phyloP scores from a whole-genome alignment of 2,329 filamentous ascomycete species.

The Fusarium anthophilum region DNA sequence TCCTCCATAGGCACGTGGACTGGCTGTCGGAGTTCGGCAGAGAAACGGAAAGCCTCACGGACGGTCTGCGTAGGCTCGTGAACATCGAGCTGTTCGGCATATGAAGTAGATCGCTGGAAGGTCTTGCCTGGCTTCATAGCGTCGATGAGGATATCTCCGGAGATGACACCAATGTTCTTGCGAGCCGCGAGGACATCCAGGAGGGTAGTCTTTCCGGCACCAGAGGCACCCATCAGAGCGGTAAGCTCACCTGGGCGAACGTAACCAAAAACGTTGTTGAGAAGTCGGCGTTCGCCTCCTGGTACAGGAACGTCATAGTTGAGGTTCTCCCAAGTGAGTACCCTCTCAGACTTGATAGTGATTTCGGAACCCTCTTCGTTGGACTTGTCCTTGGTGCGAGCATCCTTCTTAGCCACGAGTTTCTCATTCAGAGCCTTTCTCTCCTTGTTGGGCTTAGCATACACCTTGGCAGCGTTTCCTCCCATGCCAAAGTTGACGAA shows the following conservation, averaged over 20 bases:
- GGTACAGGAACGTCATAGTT: slow-evolving; percentile 77
- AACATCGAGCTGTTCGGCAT: slow-evolving; percentile 70
- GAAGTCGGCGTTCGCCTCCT: slow-evolving; percentile 63
- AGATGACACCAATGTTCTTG: slow-evolving; percentile 70
- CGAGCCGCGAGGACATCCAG: slow-evolving; percentile 76
- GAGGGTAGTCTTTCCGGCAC: slow-evolving; percentile 88
- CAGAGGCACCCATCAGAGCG: slow-evolving; percentile 83
- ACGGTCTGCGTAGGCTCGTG: slow-evolving; percentile 71
- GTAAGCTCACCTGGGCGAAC: slow-evolving; percentile 81
- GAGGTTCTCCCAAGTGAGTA: slow-evolving; percentile 89
- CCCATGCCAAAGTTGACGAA: slow-evolving; percentile 80
- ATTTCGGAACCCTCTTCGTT: slow-evolving; percentile 60
- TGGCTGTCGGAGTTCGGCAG: slow-evolving; percentile 68
- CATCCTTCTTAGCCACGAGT: slow-evolving; percentile 67
- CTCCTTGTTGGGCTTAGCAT: slow-evolving; percentile 74
- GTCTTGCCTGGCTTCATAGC: slow-evolving; percentile 65
- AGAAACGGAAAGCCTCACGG: slow-evolving; percentile 71
- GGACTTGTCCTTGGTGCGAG: slow-evolving; percentile 58
- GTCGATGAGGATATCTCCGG: slow-evolving; percentile 66
- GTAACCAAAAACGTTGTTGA: slow-evolving; percentile 70
- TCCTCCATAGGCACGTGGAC: slow-evolving; percentile 62
- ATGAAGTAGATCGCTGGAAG: slow-evolving; percentile 70
- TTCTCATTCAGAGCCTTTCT: slow-evolving; percentile 71
- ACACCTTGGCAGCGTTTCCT: slow-evolving; percentile 83
- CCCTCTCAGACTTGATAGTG: slow-evolving; percentile 66